A percentile compares a stretch with the other conserved stretches of the same genome.
Conservation (phyloP, 208 protist genomes). For the Trypanosomatidae sp. region DNA sequence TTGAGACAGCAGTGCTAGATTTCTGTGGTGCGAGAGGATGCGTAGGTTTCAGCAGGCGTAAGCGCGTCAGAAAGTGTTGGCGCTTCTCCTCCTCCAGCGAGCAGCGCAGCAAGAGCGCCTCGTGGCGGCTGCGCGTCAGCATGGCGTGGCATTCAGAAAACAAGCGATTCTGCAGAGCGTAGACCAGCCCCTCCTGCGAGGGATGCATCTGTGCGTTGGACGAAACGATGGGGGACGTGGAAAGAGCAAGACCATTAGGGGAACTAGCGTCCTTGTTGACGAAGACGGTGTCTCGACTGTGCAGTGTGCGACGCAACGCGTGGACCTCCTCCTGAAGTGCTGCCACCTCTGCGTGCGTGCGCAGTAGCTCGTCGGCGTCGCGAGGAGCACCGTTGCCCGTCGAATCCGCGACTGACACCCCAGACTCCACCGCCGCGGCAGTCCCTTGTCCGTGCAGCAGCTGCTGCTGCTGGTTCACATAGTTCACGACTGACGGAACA, state of each 20-base stretch:
- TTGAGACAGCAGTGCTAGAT: background rate
- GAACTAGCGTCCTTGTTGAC: background rate
- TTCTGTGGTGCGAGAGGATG: constrained; percentile 1
- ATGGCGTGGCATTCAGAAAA: constrained; percentile 30
- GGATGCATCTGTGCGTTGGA: background rate
- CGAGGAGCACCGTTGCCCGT: background rate
- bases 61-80: constrained; percentile 33
- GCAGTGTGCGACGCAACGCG: constrained; percentile 12
- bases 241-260: background rate
- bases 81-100: constrained; percentile 44
- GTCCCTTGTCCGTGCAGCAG: background rate
- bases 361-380: background rate
- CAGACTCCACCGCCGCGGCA: background rate
- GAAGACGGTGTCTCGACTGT: background rate
- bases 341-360: constrained; percentile 10
- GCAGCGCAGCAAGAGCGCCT: constrained; percentile 21
- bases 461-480: constrained; percentile 5
- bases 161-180: constrained; percentile 25
- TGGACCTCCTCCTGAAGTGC: constrained; percentile 24
- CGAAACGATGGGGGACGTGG: background rate
- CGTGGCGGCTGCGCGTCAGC: constrained; percentile 32
- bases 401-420: background rate
- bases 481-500: constrained; percentile 15
- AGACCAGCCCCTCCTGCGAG: constrained; percentile 17
- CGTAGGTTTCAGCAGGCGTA: constrained; percentile 31